Conservation (phyloP, 2,329 filamentous ascomycete species). For the Phyllosticta ampelicida region DNA sequence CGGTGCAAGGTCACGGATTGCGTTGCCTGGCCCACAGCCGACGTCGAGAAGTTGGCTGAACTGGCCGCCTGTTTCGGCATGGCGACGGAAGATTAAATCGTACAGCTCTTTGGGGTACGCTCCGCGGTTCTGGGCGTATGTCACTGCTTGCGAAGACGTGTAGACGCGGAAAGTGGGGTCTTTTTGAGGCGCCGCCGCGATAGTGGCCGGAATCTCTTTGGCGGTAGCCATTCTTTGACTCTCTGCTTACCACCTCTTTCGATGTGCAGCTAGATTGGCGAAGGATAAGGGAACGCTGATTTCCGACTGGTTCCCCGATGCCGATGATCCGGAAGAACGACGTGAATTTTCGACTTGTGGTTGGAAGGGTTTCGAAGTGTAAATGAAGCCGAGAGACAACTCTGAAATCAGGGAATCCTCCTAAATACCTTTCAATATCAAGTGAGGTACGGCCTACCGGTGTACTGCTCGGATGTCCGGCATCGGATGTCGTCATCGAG, state of each 20-base stretch:
- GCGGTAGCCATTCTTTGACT: neutral
- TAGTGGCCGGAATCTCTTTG: neutral
- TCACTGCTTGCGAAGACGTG: slow-evolving; percentile 32
- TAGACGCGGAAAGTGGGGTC: slow-evolving; percentile 37
- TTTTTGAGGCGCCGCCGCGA: neutral
- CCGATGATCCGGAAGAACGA: no score
- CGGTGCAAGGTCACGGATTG: slow-evolving; percentile 34
- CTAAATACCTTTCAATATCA: neutral
- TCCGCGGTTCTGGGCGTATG: slow-evolving; percentile 34
- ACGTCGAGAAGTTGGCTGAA: slow-evolving; percentile 40
- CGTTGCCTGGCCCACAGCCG: slow-evolving; percentile 47
- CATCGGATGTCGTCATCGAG: neutral
- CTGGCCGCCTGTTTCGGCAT: slow-evolving; percentile 36
- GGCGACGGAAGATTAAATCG: slow-evolving; percentile 36
- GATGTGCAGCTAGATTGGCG: no score
- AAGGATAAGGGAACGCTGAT: no score
- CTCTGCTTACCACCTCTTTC: neutral
- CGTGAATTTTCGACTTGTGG: no score
- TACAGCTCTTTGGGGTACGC: slow-evolving; percentile 40
- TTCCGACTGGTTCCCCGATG: no score
- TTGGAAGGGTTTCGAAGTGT: no score
- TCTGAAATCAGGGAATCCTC: neutral
- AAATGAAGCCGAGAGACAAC: neutral
- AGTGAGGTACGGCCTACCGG: neutral
- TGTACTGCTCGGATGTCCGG: neutral